Conservation (phyloP, 2,329 filamentous ascomycete species). For the Neofusicoccum cordaticola region DNA sequence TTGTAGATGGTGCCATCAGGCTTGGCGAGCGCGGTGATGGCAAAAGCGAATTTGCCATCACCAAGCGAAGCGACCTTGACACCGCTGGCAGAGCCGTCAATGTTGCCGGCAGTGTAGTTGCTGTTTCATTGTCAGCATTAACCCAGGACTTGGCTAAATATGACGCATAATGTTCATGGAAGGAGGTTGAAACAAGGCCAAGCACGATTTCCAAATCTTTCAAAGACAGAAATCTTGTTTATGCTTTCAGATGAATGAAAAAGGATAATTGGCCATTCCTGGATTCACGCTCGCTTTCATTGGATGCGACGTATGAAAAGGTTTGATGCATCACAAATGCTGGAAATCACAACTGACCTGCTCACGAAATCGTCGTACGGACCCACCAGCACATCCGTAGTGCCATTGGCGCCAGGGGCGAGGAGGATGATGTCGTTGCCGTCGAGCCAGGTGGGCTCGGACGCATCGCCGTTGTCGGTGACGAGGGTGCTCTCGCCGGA, state of each 20-base stretch:
- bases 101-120: constrained; percentile 41
- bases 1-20: constrained; percentile 69
- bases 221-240: not conserved
- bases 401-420: constrained; percentile 41
- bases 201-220: not conserved
- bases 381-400: constrained; percentile 38
- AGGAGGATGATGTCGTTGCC: constrained; percentile 59
- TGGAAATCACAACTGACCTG: constrained; percentile 24
- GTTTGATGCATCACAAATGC: not conserved
- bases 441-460: constrained; percentile 75
- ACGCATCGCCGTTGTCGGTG: constrained; percentile 62
- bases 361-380: constrained; percentile 30
- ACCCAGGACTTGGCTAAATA: too few species aligned
- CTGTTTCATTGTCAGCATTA: constrained; percentile 21
- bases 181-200: not conserved
- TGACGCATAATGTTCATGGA: too few species aligned
- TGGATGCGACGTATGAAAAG: too few species aligned
- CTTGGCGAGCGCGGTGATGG: constrained; percentile 60
- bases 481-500: constrained; percentile 65
- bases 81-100: constrained; percentile 48
- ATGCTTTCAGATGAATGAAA: too few species aligned
- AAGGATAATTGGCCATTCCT: too few species aligned
- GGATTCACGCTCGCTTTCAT: too few species aligned
- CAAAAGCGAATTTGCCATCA: constrained; percentile 41
- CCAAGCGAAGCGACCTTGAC: constrained; percentile 45